Evolutionary conservation across 208 protist species (phyloP).

Genomic region (Trypanosoma platydactyli): DNA sequence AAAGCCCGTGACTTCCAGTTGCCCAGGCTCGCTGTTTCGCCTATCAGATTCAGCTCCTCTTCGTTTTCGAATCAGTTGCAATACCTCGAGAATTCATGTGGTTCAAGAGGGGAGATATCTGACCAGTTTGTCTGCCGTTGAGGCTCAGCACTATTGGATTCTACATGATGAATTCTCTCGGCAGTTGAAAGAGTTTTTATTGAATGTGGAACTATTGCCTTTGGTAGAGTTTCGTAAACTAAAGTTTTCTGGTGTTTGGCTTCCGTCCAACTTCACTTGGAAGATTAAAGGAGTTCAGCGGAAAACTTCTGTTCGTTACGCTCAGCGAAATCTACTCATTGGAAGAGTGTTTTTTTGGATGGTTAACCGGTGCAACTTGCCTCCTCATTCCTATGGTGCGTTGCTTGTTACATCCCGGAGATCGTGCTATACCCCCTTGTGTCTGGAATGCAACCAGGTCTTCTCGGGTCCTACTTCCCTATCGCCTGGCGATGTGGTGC

Average conservation of each 20-base stretch:
- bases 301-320: slow-evolving; percentile 26
- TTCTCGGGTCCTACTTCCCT: slow-evolving; percentile 2
- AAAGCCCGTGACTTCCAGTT: not conserved
- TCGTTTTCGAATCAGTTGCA: slow-evolving; percentile 50
- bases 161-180: slow-evolving; percentile 46
- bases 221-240: slow-evolving; percentile 21
- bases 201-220: slow-evolving; percentile 22
- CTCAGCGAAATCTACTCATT: slow-evolving; percentile 3
- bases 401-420: slow-evolving; percentile 2
- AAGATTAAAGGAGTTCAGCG: not conserved
- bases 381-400: slow-evolving; percentile 14
- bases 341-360: slow-evolving; percentile 34
- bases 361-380: slow-evolving; percentile 7
- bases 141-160: slow-evolving; percentile 40
- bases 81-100: slow-evolving; percentile 76
- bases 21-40: slow-evolving; percentile 1
- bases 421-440: slow-evolving; percentile 17
- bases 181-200: slow-evolving; percentile 59
- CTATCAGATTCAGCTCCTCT: slow-evolving; percentile 1
- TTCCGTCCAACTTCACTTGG: slow-evolving; percentile 28
- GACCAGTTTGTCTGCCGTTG: slow-evolving; percentile 37
- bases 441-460: slow-evolving; percentile 24
- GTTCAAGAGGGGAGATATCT: slow-evolving; percentile 9
- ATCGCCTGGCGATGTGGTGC: slow-evolving; percentile 40
- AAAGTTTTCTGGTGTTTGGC: slow-evolving; percentile 16